A percentile compares a stretch with the other conserved stretches of the same genome.
These are phyloP conservation scores for Microthlaspi erraticum DNA, from an alignment of 345 rosid species.

Conservation along the genomic window DNA sequence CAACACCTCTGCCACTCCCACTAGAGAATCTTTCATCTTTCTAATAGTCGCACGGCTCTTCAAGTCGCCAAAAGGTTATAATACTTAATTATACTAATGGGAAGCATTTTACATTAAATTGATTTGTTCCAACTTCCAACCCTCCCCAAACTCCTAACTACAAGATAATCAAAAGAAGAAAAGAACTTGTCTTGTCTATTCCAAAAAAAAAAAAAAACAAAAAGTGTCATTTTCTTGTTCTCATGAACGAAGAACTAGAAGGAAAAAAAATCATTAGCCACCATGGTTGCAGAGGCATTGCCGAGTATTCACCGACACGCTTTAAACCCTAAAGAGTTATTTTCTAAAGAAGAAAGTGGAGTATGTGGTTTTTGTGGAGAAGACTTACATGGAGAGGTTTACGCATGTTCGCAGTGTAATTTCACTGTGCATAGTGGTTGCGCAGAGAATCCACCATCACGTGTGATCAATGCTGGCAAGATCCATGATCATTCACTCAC, in stretches of 20 bases:
- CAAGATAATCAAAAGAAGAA: too few relatives aligned
- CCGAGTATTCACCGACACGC: conserved; percentile 17
- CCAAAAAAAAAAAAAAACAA: background rate
- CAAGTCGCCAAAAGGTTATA: too few relatives aligned
- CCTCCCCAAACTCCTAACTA: too few relatives aligned
- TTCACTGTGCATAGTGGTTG: conserved; percentile 17
- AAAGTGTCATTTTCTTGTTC: background rate
- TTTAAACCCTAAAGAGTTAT: background rate
- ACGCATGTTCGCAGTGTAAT: conserved; percentile 19
- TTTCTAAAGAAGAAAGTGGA: background rate
- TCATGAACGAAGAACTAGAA: too few relatives aligned
- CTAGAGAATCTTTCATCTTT: too few relatives aligned
- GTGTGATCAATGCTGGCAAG: background rate
- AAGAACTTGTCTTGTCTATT: too few relatives aligned
- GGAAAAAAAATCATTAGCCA: background rate
- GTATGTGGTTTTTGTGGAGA: conserved; percentile 26
- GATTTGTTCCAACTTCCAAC: too few relatives aligned
- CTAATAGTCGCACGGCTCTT: too few relatives aligned
- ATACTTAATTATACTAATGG: too few relatives aligned
- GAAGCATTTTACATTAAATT: too few relatives aligned
- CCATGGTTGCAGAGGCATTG: background rate
- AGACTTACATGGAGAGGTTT: background rate
- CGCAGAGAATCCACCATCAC: conserved; percentile 22
- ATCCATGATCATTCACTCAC: conserved; percentile 19
- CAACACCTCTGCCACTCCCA: too few relatives aligned